Base-by-base conservation (phyloP, 2,329 filamentous ascomycete genomes). In the Sporothrix protearum region DNA sequence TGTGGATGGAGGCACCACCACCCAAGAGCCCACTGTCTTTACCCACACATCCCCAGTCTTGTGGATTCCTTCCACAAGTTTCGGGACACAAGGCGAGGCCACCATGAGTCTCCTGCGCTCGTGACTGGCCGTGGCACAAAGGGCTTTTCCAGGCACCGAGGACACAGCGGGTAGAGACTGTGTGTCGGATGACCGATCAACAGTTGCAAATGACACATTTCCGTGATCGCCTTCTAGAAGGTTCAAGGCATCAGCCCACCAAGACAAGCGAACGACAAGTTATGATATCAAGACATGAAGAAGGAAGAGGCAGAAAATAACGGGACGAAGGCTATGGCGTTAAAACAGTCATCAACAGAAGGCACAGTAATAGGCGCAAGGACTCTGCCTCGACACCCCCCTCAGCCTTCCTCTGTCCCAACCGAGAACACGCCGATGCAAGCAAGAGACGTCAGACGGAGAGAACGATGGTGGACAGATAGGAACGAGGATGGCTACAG, bases 371-470 rank as follows among this genome's bases (percentile, higher is more conserved):
- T 12, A 42, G 59, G 4, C 9, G 45, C 59, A 63, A 6, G 3
- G 12, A 16, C 63, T 67, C 63, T 51, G 63, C 63, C 63, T 53
- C 64, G 22, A 39, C 42, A n/a, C 30, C 25, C 22, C 22, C 59
- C 59, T 64, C 59, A 64, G 59, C 59, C 59, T 45, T 64, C 8
- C 59, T 45, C 16, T 45, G 68, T 59, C 36, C 68, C 36, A 47
- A 30, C 67, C 53, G 67, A 69, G 25, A 49, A 33, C 51, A 7
- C 39, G n/a, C 49, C 51, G 49, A 42, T 45, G 68, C 36, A 64
- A 42, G 36, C 30, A 42, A 30, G 7, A 28, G 39, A 57, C n/a
- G 68, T 59, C 68, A 69, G 68, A 69, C 68, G 68, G 68, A 55
- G 55, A 59, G 22, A 25, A 69, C 36, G n/a, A 64, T 69, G 53